Percentiles rank a stretch among this genome's conserved stretches.
Conservation (phyloP, 495 filamentous ascomycete genomes). For the Xylaria curta region DNA sequence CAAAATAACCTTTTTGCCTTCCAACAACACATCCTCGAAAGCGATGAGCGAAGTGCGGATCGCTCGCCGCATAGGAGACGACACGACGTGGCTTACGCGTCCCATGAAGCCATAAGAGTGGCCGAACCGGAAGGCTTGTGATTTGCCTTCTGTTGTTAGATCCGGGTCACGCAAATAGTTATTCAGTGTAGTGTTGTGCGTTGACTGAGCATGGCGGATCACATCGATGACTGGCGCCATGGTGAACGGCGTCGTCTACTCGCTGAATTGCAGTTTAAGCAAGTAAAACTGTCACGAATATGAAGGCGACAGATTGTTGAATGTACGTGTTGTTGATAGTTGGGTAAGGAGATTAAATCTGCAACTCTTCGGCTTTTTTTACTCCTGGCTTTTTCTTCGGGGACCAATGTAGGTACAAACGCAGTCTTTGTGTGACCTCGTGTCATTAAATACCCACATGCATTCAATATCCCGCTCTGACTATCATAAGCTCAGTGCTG, state of each 20-base stretch:
- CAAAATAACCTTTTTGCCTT: slow-evolving; percentile 21
- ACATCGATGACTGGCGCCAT: slow-evolving; percentile 55
- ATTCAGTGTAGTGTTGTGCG: slow-evolving; percentile 68
- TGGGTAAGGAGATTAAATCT: background rate
- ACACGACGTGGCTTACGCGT: slow-evolving; percentile 65
- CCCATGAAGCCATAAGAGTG: slow-evolving; percentile 60
- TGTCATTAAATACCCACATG: background rate
- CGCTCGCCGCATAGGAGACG: slow-evolving; percentile 75
- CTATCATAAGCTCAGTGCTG: background rate
- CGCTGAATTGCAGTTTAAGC: background rate
- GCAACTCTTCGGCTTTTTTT: background rate
- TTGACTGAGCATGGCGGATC: slow-evolving; percentile 55
- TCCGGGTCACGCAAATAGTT: slow-evolving; percentile 69
- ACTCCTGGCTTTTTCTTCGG: background rate
- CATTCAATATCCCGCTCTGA: background rate
- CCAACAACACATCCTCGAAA: slow-evolving; percentile 51
- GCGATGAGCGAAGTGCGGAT: slow-evolving; percentile 71
- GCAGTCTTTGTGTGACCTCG: background rate
- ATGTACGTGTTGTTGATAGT: background rate
- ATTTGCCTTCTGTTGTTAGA: slow-evolving; percentile 67
- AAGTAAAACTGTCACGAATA: background rate
- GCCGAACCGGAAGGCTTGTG: slow-evolving; percentile 66
- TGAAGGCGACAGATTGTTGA: background rate
- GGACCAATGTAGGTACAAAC: background rate
- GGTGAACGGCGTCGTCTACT: background rate